Base-by-base conservation (phyloP, 2,329 filamentous ascomycete species). In the Decorospora gaudefroyi region DNA sequence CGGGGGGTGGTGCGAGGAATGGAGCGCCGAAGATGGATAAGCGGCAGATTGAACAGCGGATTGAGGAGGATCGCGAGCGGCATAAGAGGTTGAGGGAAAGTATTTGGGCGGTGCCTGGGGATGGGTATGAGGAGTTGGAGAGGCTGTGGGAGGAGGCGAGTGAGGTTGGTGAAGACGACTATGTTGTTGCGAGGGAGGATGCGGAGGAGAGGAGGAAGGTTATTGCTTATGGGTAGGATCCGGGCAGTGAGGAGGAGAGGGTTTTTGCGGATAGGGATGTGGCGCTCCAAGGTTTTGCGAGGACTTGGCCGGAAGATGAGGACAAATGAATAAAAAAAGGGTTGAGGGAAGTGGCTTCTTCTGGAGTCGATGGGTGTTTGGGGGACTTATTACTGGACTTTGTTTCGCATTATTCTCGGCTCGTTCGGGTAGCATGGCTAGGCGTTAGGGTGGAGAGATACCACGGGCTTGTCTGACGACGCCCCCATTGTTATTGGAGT, bases 1-100 rank as follows among this genome's bases (percentile, higher is more conserved):
- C 21, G 52, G 23, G 11, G 11, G 33, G 11, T 25, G 23, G 13
- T n/a, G n/a, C n/a, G n/a, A 49, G 26, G 31, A 74, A 72, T 39
- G 75, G 74, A 3, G 62, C 62, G 7, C 70, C 76, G 30, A 75
- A 78, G 37, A 69, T 93, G 37, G 89, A 96, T 63, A 93, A 92
- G 72, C 81, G 87, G 42, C 88, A 96, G 72, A 88, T 96, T 39
- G 91, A 97, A 73, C 91, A 97, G 74, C 80, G 93, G 27, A 96
- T 99, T 52, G 95, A 99, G 61, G 95, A 99, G 72, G 93, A 99
- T 70, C 79, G 93, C 3, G 93, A 99, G 70, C 78, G 93, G 29
- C 95, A 99, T 71, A 99, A 99, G 77, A 78, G 92, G 29, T 76
- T 92, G 62, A 77, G 93, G 15, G 93, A 99, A 73, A 90, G 85